phyloP scores from a whole-genome alignment of 2,329 filamentous ascomycete species.

The Claviceps quebecensis region DNA sequence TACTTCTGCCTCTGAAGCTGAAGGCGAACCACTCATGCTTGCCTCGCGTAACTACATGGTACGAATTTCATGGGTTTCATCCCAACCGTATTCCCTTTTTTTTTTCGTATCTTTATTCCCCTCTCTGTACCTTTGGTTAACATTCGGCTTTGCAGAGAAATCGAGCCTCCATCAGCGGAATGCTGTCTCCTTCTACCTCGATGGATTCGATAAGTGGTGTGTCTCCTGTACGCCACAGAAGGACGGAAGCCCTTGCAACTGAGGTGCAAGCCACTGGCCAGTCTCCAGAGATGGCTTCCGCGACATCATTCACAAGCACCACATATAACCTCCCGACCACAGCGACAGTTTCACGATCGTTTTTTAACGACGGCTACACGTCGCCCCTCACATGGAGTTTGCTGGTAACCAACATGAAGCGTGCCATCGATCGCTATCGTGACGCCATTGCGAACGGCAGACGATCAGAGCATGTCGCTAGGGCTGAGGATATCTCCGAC shows the following conservation, averaged over 20 bases:
- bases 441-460: conserved; percentile 74
- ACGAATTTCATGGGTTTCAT: conserved; percentile 18
- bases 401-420: conserved; percentile 84
- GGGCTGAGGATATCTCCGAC: conserved; percentile 96
- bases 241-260: conserved; percentile 41
- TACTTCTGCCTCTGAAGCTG: conserved; percentile 72
- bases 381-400: conserved; percentile 77
- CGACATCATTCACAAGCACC: conserved; percentile 47
- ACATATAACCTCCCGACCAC: conserved; percentile 43
- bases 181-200: conserved; percentile 73
- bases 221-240: conserved; percentile 43
- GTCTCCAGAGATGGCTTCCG: conserved; percentile 40
- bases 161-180: conserved; percentile 54
- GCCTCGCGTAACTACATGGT: conserved; percentile 56
- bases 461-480: conserved; percentile 79
- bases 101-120: neutral
- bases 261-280: conserved; percentile 21
- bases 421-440: conserved; percentile 77
- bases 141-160: conserved; percentile 30
- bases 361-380: conserved; percentile 78
- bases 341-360: conserved; percentile 58
- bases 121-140: neutral
- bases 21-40: conserved; percentile 58
- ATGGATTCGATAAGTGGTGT: conserved; percentile 76
- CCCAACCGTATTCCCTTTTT: neutral